Conservation (phyloP, 1,139 yeast species). For the Maudiozyma humilis region DNA sequence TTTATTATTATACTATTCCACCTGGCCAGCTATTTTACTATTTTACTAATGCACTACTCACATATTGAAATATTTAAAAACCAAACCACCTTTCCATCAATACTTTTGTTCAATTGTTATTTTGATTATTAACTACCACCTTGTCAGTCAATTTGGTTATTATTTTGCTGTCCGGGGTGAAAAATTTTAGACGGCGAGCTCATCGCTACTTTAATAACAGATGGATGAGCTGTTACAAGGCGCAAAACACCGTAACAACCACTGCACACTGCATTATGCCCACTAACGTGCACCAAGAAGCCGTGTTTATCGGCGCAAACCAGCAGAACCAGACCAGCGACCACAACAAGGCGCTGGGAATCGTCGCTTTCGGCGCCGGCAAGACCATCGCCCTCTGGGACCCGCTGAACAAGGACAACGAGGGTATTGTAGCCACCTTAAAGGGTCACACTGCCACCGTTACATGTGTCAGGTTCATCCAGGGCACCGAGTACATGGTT, state of each 20-base stretch:
- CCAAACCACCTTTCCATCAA: no score
- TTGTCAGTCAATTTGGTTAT: no score
- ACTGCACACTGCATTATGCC: not conserved
- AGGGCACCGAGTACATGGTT: conserved; percentile 40
- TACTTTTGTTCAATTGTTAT: no score
- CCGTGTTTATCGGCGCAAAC: conserved; percentile 73
- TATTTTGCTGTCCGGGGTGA: no score
- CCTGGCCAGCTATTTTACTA: no score
- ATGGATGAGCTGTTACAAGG: not conserved
- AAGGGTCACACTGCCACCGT: conserved; percentile 52
- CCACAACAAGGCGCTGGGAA: conserved; percentile 34
- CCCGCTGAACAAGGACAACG: conserved; percentile 37
- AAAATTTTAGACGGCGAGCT: conserved; percentile 2
- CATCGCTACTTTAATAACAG: not conserved
- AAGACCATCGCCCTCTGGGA: conserved; percentile 68
- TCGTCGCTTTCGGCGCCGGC: conserved; percentile 73
- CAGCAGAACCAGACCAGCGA: conserved; percentile 64
- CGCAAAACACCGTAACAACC: not conserved
- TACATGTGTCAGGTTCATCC: conserved; percentile 53
- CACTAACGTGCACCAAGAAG: conserved; percentile 33
- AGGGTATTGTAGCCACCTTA: conserved; percentile 48
- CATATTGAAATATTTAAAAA: no score
- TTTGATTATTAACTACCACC: no score
- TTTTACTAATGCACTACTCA: no score
- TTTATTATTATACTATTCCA: no score